Evolutionary conservation across 1,284 basidiomycete genomes (phyloP), one percentile per base, ranked within the genome.

Genomic region (Tylopilus orsonianus): DNA sequence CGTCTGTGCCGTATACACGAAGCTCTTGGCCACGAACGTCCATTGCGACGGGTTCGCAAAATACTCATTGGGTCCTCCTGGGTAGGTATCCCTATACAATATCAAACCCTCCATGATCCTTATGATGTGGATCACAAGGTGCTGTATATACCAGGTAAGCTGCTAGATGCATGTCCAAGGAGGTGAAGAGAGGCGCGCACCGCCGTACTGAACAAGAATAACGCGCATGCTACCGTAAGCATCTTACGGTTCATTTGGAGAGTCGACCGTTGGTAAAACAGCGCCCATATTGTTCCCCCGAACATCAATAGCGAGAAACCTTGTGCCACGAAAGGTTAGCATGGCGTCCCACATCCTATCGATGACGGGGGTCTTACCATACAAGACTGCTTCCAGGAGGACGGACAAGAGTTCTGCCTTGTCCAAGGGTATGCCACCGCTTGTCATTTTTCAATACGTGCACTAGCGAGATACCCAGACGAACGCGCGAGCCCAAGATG

Each of bases 241-340:
- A 53, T 45, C 5, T 5, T 33, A 29, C 4, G n/a, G 26, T 53
- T 51, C 20, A 41, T 29, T 36, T 3, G 13, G 4, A 3, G 12
- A 34, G 27, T 37, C 10, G 24, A 18, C 5, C 33, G 32, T 19
- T 20, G 37, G 26, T 12, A 24, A 10, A 19, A 27, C 16, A 53
- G 20, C 8, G 20, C 16, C 37, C 33, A 34, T 1, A 53, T 45
- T 6, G 53, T 48, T 22, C 16, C 48, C 8, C 47, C 48, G 20
- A 50, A 50, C 49, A 50, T 50, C 49, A 50, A 27, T 18, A 50
- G 18, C n/a, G 49, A 50, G 24, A 50, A 49, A 24, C 41, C 41
- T 43, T 4, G 23, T 20, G 7, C 4, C 41, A 24, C 12, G 7
- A 32, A 19, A 22, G 22, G 16, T 43, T 13, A 26, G 5, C 23